Conservation (phyloP, 179 eudicot genomes). For the Silene noctiflora region DNA sequence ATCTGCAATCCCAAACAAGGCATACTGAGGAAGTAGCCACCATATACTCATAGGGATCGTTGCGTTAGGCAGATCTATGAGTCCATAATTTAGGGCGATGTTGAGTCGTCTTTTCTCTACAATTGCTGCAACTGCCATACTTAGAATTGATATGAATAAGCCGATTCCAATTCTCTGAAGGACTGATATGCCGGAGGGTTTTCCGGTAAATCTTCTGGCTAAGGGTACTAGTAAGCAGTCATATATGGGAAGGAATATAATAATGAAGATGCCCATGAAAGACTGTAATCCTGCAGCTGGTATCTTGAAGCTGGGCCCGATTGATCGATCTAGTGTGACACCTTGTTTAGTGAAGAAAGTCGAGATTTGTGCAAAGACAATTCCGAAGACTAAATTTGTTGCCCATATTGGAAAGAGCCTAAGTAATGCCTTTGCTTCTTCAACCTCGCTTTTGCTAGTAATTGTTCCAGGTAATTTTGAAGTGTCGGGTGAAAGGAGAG, state of each 20-base stretch:
- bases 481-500: slow-evolving; percentile 27
- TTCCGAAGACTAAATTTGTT: slow-evolving; percentile 39
- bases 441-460: slow-evolving; percentile 26
- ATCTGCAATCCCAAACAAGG: slow-evolving; percentile 40
- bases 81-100: slow-evolving; percentile 35
- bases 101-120: slow-evolving; percentile 40
- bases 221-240: slow-evolving; percentile 46
- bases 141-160: slow-evolving; percentile 35
- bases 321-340: slow-evolving; percentile 43
- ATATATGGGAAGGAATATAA: slow-evolving; percentile 44
- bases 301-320: slow-evolving; percentile 34
- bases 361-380: slow-evolving; percentile 41
- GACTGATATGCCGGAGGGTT: slow-evolving; percentile 50
- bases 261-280: slow-evolving; percentile 26
- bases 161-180: slow-evolving; percentile 60
- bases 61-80: slow-evolving; percentile 39
- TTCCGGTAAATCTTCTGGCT: slow-evolving; percentile 40
- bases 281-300: slow-evolving; percentile 52
- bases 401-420: slow-evolving; percentile 56
- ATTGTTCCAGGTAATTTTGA: slow-evolving; percentile 6
- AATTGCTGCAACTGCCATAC: slow-evolving; percentile 41
- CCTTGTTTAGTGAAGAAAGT: slow-evolving; percentile 64
- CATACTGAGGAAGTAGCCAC: slow-evolving; percentile 58
- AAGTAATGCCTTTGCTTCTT: slow-evolving; percentile 48
- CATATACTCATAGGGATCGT: slow-evolving; percentile 51